Evolutionary conservation across 2,329 filamentous ascomycete genomes (phyloP), one percentile per base, ranked within the genome.

Genomic region (Xylogone sp.): DNA sequence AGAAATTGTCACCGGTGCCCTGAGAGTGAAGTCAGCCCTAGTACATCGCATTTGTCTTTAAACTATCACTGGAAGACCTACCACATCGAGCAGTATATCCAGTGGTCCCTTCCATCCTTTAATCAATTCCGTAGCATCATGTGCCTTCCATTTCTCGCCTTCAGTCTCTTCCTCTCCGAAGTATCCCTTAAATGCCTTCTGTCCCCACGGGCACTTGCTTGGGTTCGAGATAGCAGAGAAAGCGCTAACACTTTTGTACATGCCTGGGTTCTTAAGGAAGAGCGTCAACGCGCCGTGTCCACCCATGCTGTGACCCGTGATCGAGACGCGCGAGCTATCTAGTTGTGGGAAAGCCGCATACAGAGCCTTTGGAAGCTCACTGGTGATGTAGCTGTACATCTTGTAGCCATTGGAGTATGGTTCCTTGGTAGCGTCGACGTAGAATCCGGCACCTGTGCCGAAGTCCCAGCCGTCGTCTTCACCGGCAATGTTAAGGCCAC

Each of bases 301-400:
- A 59, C 94, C 94, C 94, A 99, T 99, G 63, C 86, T 92, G 75
- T 99, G 94, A 5, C 94, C 94, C 42, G 89, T 90, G 64, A 99
- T 94, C 69, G 86, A 87, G 50, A 97, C 84, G 42, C 86, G 79
- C 22, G 64, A 71, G 0, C 70, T 65, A 69, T 97, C 93, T 24
- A 99, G 75, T 65, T 83, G 78, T 24, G 81, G 75, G 71, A 91
- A 96, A 21, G 81, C 78, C 24, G 71, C 70, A 70, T 92, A 95
- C 21, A 97, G 79, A 1, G 84, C 76, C 16, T 77, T 73, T 1
- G 92, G 93, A n/a, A 99, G 83, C 72, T 99, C 94, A 49, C 81
- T 71, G n/a, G 87, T 86, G 59, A 99, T 80, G 75, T 99, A 99
- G 56, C 80, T 84, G 77, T 97, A 91, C 94, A 99, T 99, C 62